Conservation (phyloP, 768 basidiomycete genomes). For the Serendipita sp. region DNA sequence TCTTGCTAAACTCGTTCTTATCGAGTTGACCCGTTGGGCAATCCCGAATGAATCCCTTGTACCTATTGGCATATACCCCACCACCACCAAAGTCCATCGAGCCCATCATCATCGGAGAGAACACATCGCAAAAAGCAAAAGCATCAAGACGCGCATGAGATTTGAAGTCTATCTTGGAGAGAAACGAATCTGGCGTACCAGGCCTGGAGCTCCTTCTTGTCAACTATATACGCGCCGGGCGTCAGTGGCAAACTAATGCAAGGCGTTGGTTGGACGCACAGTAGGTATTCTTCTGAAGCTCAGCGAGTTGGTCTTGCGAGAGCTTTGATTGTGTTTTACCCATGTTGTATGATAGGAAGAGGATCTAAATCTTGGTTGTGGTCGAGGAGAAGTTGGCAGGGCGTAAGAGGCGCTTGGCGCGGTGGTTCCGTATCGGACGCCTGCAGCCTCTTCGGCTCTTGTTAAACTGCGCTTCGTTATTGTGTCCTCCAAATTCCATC, state of each 20-base stretch:
- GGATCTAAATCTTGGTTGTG: background rate
- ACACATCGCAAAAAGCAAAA: background rate
- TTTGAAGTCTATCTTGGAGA: background rate
- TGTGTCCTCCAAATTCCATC: no score
- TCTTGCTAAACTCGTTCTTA: slow-evolving; percentile 87
- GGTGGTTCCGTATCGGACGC: slow-evolving; percentile 20
- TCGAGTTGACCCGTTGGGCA: slow-evolving; percentile 94
- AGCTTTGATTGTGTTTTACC: slow-evolving; percentile 96
- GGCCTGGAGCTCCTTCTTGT: slow-evolving; percentile 93
- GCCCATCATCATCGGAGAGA: slow-evolving; percentile 7
- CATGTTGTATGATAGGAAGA: slow-evolving; percentile 34
- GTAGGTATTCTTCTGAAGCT: slow-evolving; percentile 96
- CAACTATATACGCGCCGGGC: slow-evolving; percentile 35
- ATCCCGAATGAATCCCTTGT: slow-evolving; percentile 98
- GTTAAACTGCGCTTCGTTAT: no score
- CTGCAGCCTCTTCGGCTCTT: slow-evolving; percentile 13
- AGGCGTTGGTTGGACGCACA: slow-evolving; percentile 36
- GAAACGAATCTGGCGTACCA: slow-evolving; percentile 33
- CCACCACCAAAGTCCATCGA: slow-evolving; percentile 8
- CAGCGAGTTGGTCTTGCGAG: slow-evolving; percentile 79
- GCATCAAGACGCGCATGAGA: slow-evolving; percentile 2
- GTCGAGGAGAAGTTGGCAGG: background rate
- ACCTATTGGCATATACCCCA: slow-evolving; percentile 35
- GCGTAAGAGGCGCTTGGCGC: background rate
- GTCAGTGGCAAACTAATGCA: slow-evolving; percentile 10